Base-by-base conservation (phyloP, 139 green algal genomes). In the Chlamydomonas applanata region DNA sequence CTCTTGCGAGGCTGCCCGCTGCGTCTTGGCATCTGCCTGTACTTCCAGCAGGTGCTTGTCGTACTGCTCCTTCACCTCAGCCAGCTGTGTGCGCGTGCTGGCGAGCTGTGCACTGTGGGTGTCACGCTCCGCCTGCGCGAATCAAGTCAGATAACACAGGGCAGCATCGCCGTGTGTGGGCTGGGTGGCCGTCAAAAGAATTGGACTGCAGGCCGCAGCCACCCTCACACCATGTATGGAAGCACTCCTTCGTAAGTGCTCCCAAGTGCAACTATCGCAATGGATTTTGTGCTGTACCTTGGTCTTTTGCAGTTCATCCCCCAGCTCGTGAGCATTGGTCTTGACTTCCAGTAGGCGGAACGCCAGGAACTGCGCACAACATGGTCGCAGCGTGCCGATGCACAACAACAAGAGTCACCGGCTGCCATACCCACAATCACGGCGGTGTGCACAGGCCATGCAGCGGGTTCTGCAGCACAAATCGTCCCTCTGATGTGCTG, bases 311-410 rank as follows among this genome's bases (percentile, higher is more conserved):
- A 95, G 85, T 19, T 80, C 53, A 4, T 66, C 61, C 0, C 68
- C 69, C 19, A 95, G 65, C 11, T 82, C 69, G 22, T 74, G 16
- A 33, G 64, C 76, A 30, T 88, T 83, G 4, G 16, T 53, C 72
- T 90, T 89, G 4, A 96, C 81, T 76, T 97, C 93, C 19, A 82
- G 76, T 35, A 97, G 81, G 9, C 92, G 81, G 67, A 91, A 93
- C 0, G 93, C 92, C 64, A 97, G 78, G 76, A 95, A 96, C 82
- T 93, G 83, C 59, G 52, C 24, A 13, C 22, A n/a, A 7, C 20
- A 56, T n/a, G n/a, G n/a, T n/a, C n/a, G n/a, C n/a, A n/a, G n/a
- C n/a, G n/a, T n/a, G n/a, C n/a, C n/a, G n/a, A n/a, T n/a, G n/a
- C n/a, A n/a, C n/a, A 16, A 29, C 56, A 64, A 20, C 56, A 25